Conservation (phyloP, 2,329 filamentous ascomycete genomes). For the Aspergillus thermomutatus region DNA sequence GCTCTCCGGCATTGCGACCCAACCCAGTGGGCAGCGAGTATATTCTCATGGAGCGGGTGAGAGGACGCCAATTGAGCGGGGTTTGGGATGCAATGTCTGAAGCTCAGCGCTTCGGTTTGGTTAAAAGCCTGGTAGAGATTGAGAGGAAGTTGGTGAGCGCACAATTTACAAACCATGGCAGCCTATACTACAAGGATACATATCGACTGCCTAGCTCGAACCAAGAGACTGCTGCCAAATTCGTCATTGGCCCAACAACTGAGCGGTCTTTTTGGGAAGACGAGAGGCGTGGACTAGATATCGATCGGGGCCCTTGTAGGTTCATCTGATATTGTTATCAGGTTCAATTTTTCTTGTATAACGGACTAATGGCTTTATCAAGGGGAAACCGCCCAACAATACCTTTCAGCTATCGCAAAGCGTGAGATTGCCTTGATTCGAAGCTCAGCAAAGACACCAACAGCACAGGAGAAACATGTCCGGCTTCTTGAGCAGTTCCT, state of each 20-base stretch:
- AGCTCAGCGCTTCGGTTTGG: constrained; percentile 20
- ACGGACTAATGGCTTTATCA: neutral
- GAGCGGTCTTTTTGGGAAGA: constrained; percentile 15
- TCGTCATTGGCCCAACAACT: constrained; percentile 16
- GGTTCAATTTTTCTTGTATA: neutral
- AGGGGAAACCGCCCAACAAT: constrained; percentile 16
- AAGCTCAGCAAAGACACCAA: neutral
- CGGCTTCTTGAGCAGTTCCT: constrained; percentile 19
- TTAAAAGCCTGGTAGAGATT: constrained; percentile 23
- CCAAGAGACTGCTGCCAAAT: constrained; percentile 3
- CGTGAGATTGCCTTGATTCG: constrained; percentile 17
- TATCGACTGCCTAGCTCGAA: no score
- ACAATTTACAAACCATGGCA: neutral
- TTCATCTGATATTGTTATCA: neutral
- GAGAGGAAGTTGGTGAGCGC: neutral
- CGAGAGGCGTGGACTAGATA: constrained; percentile 3
- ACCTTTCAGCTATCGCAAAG: constrained; percentile 15
- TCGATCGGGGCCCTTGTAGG: constrained; percentile 16
- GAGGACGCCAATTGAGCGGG: constrained; percentile 24
- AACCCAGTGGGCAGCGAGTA: constrained; percentile 6
- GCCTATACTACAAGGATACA: constrained; percentile 12
- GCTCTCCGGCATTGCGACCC: no score
- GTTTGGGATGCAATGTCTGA: constrained; percentile 26
- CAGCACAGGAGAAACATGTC: constrained; percentile 11
- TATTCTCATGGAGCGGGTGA: constrained; percentile 14